Conservation (phyloP, 2,329 filamentous ascomycete genomes). For the Dactylellina sp. region DNA sequence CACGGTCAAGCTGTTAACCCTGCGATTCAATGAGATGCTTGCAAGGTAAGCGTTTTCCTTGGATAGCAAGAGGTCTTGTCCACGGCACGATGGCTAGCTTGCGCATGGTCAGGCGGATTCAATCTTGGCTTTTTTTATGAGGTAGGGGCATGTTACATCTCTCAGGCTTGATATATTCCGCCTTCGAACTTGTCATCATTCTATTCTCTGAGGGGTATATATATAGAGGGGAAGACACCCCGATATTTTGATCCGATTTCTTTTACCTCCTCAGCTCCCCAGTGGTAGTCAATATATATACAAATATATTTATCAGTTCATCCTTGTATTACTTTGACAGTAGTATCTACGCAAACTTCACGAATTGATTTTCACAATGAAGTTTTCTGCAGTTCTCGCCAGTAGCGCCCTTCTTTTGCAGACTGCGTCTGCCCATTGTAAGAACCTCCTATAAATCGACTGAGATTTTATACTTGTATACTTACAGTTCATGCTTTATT, state of each 20-base stretch:
- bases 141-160: constrained; percentile 40
- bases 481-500: constrained; percentile 4
- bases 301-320: constrained; percentile 1
- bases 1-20: constrained; percentile 36
- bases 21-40: constrained; percentile 14
- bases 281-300: constrained; percentile 37
- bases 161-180: constrained; percentile 18
- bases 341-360: constrained; percentile 25
- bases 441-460: neutral
- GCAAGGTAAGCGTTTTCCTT: constrained; percentile 22
- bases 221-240: constrained; percentile 33
- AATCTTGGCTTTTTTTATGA: neutral
- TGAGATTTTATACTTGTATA: neutral
- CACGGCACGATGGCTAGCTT: constrained; percentile 32
- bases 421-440: constrained; percentile 56
- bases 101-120: constrained; percentile 22
- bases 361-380: constrained; percentile 52
- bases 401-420: constrained; percentile 42
- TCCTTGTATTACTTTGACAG: constrained; percentile 54
- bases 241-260: constrained; percentile 4
- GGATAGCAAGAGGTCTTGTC: constrained; percentile 34
- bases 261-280: constrained; percentile 30
- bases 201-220: constrained; percentile 14
- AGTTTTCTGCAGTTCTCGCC: constrained; percentile 45
- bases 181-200: neutral